Percentiles rank a stretch among this genome's conserved stretches.
These are phyloP conservation scores for Colletotrichum melonis DNA, from an alignment of 2,329 filamentous ascomycete genomes.

Conservation along the genomic window DNA sequence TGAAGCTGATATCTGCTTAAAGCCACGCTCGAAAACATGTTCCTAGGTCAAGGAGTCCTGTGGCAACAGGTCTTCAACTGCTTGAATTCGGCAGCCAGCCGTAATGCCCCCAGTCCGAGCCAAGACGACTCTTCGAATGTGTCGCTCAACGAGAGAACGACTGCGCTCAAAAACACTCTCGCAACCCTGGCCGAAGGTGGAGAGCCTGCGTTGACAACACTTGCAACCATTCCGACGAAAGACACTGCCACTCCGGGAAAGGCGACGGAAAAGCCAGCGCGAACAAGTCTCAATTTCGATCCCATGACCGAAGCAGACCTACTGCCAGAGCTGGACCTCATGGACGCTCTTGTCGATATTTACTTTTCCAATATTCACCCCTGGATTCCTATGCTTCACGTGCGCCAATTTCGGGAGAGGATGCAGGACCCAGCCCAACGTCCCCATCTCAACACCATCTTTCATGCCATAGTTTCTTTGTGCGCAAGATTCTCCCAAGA, in stretches of 20 bases:
- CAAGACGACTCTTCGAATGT: not conserved
- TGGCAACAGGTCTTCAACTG: slow-evolving; percentile 47
- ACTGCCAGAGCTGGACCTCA: slow-evolving; percentile 44
- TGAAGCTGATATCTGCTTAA: not conserved
- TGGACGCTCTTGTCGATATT: slow-evolving; percentile 46
- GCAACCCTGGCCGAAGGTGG: slow-evolving; percentile 34
- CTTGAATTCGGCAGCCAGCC: slow-evolving; percentile 7
- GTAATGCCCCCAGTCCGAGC: not conserved
- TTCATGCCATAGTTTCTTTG: slow-evolving; percentile 49
- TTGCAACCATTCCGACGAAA: slow-evolving; percentile 4
- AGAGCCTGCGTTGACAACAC: slow-evolving; percentile 4
- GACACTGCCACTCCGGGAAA: not conserved
- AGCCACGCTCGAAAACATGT: slow-evolving; percentile 50
- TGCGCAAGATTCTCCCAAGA: slow-evolving; percentile 44
- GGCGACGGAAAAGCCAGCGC: not conserved
- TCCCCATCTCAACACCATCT: slow-evolving; percentile 42
- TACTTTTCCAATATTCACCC: slow-evolving; percentile 52
- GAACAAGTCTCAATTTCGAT: not conserved
- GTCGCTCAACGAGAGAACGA: slow-evolving; percentile 37
- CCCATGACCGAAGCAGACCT: slow-evolving; percentile 6
- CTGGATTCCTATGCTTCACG: slow-evolving; percentile 52
- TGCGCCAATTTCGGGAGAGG: slow-evolving; percentile 40
- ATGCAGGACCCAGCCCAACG: slow-evolving; percentile 38
- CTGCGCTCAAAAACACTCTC: slow-evolving; percentile 38
- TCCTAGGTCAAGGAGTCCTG: slow-evolving; percentile 49